Percentiles rank a stretch among this genome's conserved stretches.
These are phyloP conservation scores for Boletellus sp. DNA, from an alignment of 1,284 basidiomycete species.

Conservation along the genomic window DNA sequence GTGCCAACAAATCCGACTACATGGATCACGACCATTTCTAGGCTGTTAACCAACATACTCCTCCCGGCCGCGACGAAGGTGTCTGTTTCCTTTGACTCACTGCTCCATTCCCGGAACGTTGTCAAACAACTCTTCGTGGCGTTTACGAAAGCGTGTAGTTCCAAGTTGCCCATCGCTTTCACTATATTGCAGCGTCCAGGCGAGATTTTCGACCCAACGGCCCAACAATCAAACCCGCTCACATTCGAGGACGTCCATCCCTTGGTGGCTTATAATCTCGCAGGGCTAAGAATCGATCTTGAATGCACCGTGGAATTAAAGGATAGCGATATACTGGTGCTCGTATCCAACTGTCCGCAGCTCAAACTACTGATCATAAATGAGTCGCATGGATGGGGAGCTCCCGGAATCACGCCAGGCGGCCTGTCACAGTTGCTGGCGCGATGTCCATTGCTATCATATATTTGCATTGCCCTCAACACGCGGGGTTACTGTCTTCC, in stretches of 20 bases:
- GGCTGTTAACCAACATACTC: not conserved
- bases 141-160: not conserved
- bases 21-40: not conserved
- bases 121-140: not conserved
- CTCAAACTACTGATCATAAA: not conserved
- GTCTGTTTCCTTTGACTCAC: not conserved
- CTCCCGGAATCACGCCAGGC: not conserved
- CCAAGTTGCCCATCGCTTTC: no score
- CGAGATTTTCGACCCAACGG: not conserved
- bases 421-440: not conserved
- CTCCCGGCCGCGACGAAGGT: not conserved
- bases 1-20: not conserved
- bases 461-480: not conserved
- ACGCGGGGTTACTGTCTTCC: not conserved
- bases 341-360: not conserved
- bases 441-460: not conserved
- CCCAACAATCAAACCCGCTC: not conserved
- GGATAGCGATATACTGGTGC: slow-evolving; percentile 1
- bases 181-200: not conserved
- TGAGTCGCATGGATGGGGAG: not conserved
- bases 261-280: not conserved
- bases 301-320: not conserved
- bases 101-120: not conserved
- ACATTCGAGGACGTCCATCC: not conserved
- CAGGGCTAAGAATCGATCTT: not conserved